phyloP scores from a whole-genome alignment of 495 filamentous ascomycete genomes.

The Aspergillus ostianus region DNA sequence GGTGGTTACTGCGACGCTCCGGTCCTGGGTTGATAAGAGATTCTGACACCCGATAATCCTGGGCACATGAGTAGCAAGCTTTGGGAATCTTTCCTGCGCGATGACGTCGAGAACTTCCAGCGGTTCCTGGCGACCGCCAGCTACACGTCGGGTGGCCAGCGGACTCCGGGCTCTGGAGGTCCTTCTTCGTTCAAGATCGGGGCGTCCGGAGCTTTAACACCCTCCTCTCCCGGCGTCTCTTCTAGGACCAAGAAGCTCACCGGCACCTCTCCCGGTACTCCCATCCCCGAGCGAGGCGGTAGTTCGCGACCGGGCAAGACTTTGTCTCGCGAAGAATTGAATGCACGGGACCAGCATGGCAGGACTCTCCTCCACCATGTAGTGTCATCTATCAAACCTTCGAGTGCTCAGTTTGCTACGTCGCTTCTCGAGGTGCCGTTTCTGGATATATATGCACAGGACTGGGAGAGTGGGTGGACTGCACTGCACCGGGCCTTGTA shows the following conservation, averaged over 20 bases:
- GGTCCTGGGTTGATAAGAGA: conserved; percentile 62
- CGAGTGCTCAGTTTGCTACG: conserved; percentile 67
- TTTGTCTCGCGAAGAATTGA: conserved; percentile 70
- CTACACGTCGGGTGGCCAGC: conserved; percentile 45
- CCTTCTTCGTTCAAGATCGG: conserved; percentile 39
- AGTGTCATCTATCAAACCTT: conserved; percentile 67
- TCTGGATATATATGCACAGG: conserved; percentile 83
- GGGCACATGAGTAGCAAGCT: conserved; percentile 93
- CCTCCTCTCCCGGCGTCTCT: conserved; percentile 46
- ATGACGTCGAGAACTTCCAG: conserved; percentile 91
- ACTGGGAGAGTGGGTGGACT: conserved; percentile 94
- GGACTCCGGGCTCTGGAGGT: conserved; percentile 31
- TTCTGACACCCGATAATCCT: conserved; percentile 39
- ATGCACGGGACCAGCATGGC: conserved; percentile 74
- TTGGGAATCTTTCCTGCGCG: conserved; percentile 93
- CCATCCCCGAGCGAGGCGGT: conserved; percentile 25
- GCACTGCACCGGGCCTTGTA: conserved; percentile 90
- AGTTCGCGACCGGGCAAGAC: conserved; percentile 17
- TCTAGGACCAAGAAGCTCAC: conserved; percentile 40
- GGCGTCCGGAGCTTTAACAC: conserved; percentile 47
- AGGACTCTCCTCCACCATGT: conserved; percentile 84
- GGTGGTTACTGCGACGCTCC: conserved; percentile 84
- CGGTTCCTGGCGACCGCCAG: conserved; percentile 70
- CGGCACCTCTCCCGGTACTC: conserved; percentile 31
- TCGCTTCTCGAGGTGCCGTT: conserved; percentile 76